A percentile compares a stretch with the other conserved stretches of the same genome.
Conservation (phyloP, 371 early-diverging fungal species). For the Apophysomyces variabilis region DNA sequence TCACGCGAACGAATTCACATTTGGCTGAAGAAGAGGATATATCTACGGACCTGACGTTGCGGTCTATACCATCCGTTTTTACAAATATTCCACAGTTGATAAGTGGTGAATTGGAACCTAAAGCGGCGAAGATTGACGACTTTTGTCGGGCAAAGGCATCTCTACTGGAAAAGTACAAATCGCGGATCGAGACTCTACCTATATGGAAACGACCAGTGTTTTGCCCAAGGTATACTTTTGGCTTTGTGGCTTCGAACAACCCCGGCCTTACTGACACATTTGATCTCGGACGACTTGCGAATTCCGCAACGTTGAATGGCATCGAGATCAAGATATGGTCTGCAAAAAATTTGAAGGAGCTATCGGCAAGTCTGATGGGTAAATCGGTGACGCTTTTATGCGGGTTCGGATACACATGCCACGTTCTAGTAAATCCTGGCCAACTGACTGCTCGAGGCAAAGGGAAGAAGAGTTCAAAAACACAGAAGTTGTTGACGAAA, state of each 20-base stretch:
- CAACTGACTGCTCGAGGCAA: background rate
- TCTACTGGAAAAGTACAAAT: background rate
- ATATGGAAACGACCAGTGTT: slow-evolving; percentile 2
- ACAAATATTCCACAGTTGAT: background rate
- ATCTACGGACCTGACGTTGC: background rate
- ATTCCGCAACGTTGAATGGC: background rate
- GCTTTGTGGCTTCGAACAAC: background rate
- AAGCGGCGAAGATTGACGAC: background rate
- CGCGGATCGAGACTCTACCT: background rate
- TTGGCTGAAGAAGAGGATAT: background rate
- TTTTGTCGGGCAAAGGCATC: background rate
- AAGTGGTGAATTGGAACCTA: background rate
- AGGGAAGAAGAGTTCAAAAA: background rate
- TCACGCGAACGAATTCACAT: background rate
- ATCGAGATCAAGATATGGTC: slow-evolving; percentile 2
- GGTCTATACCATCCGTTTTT: background rate
- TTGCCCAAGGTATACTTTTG: background rate
- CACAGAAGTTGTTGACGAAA: background rate
- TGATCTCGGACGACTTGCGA: background rate
- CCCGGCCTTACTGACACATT: background rate
- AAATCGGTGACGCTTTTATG: slow-evolving; percentile 1
- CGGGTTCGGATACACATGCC: slow-evolving; percentile 3
- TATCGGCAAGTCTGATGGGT: background rate
- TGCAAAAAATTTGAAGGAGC: background rate
- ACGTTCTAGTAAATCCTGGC: background rate